phyloP scores from a whole-genome alignment of 2,329 filamentous ascomycete species.

The Trichoderma gracile region DNA sequence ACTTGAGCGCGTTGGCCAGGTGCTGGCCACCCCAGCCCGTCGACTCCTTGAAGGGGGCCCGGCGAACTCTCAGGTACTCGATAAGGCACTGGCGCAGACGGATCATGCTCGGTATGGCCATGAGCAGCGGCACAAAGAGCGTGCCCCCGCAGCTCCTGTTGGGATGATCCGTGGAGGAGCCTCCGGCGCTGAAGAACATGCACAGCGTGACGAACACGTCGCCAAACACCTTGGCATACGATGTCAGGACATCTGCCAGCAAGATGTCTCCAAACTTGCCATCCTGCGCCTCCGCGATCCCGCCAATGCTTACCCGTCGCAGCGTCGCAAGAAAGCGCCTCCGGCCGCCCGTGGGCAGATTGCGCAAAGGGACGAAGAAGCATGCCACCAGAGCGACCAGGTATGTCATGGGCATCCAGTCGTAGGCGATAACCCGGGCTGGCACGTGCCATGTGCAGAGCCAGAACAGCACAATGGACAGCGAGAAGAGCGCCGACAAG shows the following conservation, averaged over 20 bases:
- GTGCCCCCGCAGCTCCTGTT: constrained; percentile 79
- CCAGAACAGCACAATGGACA: constrained; percentile 84
- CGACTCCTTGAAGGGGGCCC: constrained; percentile 55
- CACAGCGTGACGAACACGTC: constrained; percentile 87
- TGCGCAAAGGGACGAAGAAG: constrained; percentile 72
- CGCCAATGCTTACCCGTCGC: constrained; percentile 77
- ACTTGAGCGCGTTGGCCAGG: constrained; percentile 91
- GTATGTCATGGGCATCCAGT: constrained; percentile 84
- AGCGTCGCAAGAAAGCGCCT: constrained; percentile 74
- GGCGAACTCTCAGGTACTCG: constrained; percentile 74
- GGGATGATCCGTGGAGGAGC: constrained; percentile 75
- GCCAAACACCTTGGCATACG: constrained; percentile 87
- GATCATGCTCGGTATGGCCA: constrained; percentile 80
- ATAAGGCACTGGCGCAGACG: constrained; percentile 90
- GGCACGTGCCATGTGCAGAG: constrained; percentile 69
- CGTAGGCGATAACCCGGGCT: constrained; percentile 70
- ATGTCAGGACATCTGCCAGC: constrained; percentile 90
- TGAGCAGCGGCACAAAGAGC: constrained; percentile 79
- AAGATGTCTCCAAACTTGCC: constrained; percentile 95
- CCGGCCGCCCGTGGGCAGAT: constrained; percentile 68
- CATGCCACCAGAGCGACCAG: constrained; percentile 70
- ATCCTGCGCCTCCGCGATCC: constrained; percentile 80
- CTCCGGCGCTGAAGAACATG: constrained; percentile 78
- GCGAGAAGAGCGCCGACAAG: constrained; percentile 68
- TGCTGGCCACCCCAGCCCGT: constrained; percentile 80